Evolutionary conservation across 768 basidiomycete species (phyloP).

Genomic region (Suillus luteus): DNA sequence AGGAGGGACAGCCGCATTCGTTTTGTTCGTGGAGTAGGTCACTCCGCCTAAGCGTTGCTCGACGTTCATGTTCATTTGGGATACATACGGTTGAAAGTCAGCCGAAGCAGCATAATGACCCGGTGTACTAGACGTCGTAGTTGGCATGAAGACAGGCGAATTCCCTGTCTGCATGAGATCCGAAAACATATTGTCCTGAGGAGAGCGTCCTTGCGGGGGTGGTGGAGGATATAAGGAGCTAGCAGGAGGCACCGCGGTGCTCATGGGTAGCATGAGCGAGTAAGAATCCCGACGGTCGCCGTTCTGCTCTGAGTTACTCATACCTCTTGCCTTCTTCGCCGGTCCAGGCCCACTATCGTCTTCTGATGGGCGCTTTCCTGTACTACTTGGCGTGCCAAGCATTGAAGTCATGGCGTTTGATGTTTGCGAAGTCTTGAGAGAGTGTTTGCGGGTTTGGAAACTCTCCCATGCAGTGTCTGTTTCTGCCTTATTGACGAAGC

Average conservation of each 20-base stretch:
- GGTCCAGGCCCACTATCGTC: conserved; percentile 33
- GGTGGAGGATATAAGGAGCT: conserved; percentile 47
- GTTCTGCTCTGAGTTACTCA: conserved; percentile 44
- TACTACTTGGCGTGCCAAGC: conserved; percentile 27
- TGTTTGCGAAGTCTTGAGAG: conserved; percentile 32
- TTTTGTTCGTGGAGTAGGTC: conserved; percentile 44
- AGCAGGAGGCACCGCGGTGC: conserved; percentile 37
- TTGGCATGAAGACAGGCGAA: conserved; percentile 65
- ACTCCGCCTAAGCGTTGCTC: conserved; percentile 55
- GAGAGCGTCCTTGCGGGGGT: conserved; percentile 40
- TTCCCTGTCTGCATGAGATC: conserved; percentile 58
- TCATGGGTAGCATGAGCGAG: conserved; percentile 59
- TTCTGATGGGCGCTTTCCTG: conserved; percentile 30
- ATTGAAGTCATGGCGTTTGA: conserved; percentile 33
- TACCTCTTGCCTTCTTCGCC: conserved; percentile 53
- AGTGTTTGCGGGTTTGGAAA: conserved; percentile 67
- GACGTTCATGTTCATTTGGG: conserved; percentile 57
- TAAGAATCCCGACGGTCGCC: conserved; percentile 46
- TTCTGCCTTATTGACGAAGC: conserved; percentile 81
- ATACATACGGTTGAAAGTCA: conserved; percentile 48
- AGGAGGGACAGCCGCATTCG: conserved; percentile 21
- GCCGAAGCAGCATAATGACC: conserved; percentile 46
- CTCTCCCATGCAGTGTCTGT: conserved; percentile 94
- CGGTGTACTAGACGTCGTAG: conserved; percentile 43
- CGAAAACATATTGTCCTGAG: conserved; percentile 57